Conservation (phyloP, 2,329 filamentous ascomycete genomes). For the Neonectria sp. region DNA sequence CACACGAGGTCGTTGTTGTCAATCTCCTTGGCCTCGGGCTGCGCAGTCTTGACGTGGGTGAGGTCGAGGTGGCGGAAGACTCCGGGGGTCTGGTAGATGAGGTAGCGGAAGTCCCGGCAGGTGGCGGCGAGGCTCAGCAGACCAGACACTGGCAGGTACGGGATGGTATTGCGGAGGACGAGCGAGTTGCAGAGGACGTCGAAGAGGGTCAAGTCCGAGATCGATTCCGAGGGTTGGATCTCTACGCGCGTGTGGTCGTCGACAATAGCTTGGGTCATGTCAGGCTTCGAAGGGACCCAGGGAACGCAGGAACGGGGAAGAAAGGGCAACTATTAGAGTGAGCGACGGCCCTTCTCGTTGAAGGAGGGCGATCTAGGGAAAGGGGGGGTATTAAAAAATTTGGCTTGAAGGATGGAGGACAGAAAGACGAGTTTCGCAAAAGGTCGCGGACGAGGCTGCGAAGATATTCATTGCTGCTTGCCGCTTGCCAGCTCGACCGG, state of each 20-base stretch:
- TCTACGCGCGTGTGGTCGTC: slow-evolving; percentile 55
- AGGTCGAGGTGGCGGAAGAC: slow-evolving; percentile 88
- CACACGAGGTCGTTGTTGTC: slow-evolving; percentile 75
- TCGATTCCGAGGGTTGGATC: slow-evolving; percentile 40
- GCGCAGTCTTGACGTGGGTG: slow-evolving; percentile 76
- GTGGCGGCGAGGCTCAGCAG: slow-evolving; percentile 79
- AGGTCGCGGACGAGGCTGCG: slow-evolving; percentile 31
- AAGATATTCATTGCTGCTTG: slow-evolving; percentile 32
- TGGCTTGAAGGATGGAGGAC: slow-evolving; percentile 4
- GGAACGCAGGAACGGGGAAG: slow-evolving; percentile 10
- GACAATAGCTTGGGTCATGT: slow-evolving; percentile 57
- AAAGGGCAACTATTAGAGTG: slow-evolving; percentile 12
- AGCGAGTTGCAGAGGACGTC: slow-evolving; percentile 84
- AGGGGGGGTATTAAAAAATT: slow-evolving; percentile 13
- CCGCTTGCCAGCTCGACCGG: neutral
- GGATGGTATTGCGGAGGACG: slow-evolving; percentile 81
- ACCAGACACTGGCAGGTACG: slow-evolving; percentile 81
- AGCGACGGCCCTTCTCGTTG: slow-evolving; percentile 38
- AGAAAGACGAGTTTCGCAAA: slow-evolving; percentile 5
- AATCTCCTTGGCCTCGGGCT: slow-evolving; percentile 64
- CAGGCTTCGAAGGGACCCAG: slow-evolving; percentile 52
- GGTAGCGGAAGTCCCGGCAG: slow-evolving; percentile 73
- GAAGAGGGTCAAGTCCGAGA: slow-evolving; percentile 77
- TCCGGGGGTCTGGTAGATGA: slow-evolving; percentile 78
- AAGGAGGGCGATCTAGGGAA: slow-evolving; percentile 45